Evolutionary conservation across 2,329 filamentous ascomycete genomes (phyloP).

Genomic region (Stagonosporopsis cucurbitacearum): DNA sequence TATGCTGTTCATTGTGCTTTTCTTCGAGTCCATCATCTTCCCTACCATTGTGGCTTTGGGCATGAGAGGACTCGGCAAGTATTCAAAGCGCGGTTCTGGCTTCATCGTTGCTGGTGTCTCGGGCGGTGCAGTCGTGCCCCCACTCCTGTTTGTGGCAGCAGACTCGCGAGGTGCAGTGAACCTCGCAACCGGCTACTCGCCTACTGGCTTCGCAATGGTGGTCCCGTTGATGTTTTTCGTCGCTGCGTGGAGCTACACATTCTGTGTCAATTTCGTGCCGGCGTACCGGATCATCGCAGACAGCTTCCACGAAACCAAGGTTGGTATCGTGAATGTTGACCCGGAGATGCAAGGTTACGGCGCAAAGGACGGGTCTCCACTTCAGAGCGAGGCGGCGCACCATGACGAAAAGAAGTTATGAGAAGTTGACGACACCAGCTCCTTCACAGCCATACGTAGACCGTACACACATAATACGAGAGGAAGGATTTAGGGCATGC

Average conservation of each 20-base stretch:
- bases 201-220: conserved; percentile 68
- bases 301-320: conserved; percentile 54
- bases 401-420: conserved; percentile 17
- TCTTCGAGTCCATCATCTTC: conserved; percentile 84
- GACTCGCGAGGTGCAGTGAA: conserved; percentile 60
- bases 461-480: neutral
- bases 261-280: conserved; percentile 68
- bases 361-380: conserved; percentile 23
- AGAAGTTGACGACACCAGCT: neutral
- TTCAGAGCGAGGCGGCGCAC: conserved; percentile 22
- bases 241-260: conserved; percentile 54
- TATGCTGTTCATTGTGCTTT: conserved; percentile 74
- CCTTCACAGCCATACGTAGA: neutral
- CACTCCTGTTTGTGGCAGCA: conserved; percentile 71
- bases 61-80: conserved; percentile 75
- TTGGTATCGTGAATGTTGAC: conserved; percentile 52
- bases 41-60: conserved; percentile 82
- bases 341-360: conserved; percentile 33
- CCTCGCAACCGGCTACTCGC: conserved; percentile 29
- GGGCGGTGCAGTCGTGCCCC: conserved; percentile 75
- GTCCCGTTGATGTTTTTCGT: conserved; percentile 65
- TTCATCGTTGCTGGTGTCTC: conserved; percentile 75
- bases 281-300: conserved; percentile 69
- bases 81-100: conserved; percentile 78
- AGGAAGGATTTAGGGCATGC: neutral